These are phyloP conservation scores for Myrica gale DNA, from an alignment of 306 rosid genomes.

Conservation along the genomic window DNA sequence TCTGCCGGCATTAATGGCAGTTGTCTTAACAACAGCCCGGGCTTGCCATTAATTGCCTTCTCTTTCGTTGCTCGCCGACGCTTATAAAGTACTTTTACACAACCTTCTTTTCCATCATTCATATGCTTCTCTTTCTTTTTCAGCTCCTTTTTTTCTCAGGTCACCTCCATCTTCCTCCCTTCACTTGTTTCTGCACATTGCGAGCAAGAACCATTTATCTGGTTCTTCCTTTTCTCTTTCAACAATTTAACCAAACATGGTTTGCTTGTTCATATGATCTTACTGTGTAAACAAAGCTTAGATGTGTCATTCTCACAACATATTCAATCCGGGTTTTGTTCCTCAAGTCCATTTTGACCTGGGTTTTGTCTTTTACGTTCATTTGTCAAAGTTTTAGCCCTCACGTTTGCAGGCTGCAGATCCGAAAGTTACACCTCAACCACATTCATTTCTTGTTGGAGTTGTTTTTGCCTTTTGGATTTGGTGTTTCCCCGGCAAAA, in stretches of 20 bases:
- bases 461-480: not conserved
- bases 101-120: constrained; percentile 12
- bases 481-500: not conserved
- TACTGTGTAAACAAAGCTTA: not conserved
- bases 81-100: constrained; percentile 26
- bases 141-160: not conserved
- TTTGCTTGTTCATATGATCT: too few species aligned
- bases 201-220: not conserved
- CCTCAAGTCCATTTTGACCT: not conserved
- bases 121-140: not conserved
- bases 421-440: not conserved
- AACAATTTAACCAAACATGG: too few species aligned
- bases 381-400: not conserved
- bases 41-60: not conserved
- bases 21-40: constrained; percentile 11
- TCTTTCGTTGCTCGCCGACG: not conserved
- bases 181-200: not conserved
- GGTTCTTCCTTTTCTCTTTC: not conserved
- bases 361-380: not conserved
- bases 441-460: not conserved
- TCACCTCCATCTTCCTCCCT: not conserved
- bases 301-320: not conserved
- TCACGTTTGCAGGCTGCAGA: not conserved
- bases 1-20: constrained; percentile 40
- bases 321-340: constrained; percentile 26